Percentiles rank a stretch among this genome's conserved stretches.
These are phyloP conservation scores for Lenzites betulinus DNA, from an alignment of 768 basidiomycete genomes.

Conservation along the genomic window DNA sequence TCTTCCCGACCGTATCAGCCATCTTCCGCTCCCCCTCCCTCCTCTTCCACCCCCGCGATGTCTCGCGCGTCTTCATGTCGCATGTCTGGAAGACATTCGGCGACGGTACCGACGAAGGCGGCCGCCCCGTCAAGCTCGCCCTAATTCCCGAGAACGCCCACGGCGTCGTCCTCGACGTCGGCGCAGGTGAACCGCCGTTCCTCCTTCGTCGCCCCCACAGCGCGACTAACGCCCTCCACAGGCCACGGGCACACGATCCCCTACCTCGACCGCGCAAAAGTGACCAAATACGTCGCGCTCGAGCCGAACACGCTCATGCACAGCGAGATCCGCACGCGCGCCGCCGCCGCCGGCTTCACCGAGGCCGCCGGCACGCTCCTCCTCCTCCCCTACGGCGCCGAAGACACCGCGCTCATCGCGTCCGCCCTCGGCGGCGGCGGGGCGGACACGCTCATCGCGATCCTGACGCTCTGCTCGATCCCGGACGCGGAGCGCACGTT, in stretches of 20 bases:
- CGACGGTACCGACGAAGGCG: slow-evolving; percentile 45
- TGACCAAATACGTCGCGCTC: slow-evolving; percentile 68
- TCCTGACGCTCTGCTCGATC: slow-evolving; percentile 68
- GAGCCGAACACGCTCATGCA: slow-evolving; percentile 76
- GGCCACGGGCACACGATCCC: slow-evolving; percentile 64
- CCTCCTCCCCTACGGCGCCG: slow-evolving; percentile 65
- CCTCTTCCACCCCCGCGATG: slow-evolving; percentile 43
- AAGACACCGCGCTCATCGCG: slow-evolving; percentile 53
- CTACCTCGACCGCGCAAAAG: slow-evolving; percentile 57
- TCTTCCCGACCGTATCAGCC: slow-evolving; percentile 48
- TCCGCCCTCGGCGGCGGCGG: slow-evolving; percentile 39
- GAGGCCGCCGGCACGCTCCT: slow-evolving; percentile 55
- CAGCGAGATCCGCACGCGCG: slow-evolving; percentile 48
- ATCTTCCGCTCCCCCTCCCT: slow-evolving; percentile 45
- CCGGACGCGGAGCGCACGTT: slow-evolving; percentile 56
- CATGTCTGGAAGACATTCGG: slow-evolving; percentile 58
- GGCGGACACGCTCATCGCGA: slow-evolving; percentile 64
- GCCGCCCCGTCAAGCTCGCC: slow-evolving; percentile 40
- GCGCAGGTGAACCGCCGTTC: slow-evolving; percentile 49
- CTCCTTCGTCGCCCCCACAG: not conserved
- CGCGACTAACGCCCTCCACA: slow-evolving; percentile 30
- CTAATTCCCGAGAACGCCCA: slow-evolving; percentile 57
- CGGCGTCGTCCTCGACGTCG: slow-evolving; percentile 67
- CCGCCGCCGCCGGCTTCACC: slow-evolving; percentile 51
- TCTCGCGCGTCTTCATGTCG: slow-evolving; percentile 60